Conservation (phyloP, 192 early-diverging fungal genomes). For the Rhizophagus clarus region DNA sequence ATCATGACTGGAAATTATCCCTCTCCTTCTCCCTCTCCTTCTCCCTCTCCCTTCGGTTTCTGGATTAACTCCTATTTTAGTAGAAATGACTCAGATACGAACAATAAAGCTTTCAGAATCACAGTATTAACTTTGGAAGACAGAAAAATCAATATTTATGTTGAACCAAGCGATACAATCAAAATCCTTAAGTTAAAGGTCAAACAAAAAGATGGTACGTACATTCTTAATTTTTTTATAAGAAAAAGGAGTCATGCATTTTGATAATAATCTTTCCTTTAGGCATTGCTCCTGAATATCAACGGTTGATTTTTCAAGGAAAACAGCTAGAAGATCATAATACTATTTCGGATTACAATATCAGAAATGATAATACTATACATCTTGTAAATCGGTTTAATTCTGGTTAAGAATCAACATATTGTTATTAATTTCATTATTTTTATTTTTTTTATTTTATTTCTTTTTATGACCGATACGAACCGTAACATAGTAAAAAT, state of each 20-base stretch:
- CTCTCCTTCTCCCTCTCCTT: too few relatives aligned
- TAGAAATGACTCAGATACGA: not conserved
- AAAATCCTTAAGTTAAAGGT: slow-evolving; percentile 8
- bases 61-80: not conserved
- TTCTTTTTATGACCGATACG: too few relatives aligned
- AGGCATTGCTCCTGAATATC: not conserved
- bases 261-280: not conserved
- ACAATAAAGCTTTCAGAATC: not conserved
- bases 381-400: not conserved
- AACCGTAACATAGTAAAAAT: too few relatives aligned
- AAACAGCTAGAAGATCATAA: slow-evolving; percentile 19
- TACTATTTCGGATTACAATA: slow-evolving; percentile 11
- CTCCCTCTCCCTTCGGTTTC: too few relatives aligned
- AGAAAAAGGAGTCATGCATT: slow-evolving; percentile 9
- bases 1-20: not conserved
- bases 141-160: slow-evolving; percentile 4
- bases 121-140: not conserved
- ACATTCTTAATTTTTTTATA: not conserved
- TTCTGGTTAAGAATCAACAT: too few relatives aligned
- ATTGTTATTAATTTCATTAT: too few relatives aligned
- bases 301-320: slow-evolving; percentile 18
- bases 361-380: not conserved
- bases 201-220: not conserved
- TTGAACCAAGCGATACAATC: slow-evolving; percentile 9
- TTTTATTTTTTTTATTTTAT: too few relatives aligned